phyloP scores from a whole-genome alignment of 1,284 basidiomycete genomes.

The Heterobasidion parviporum region DNA sequence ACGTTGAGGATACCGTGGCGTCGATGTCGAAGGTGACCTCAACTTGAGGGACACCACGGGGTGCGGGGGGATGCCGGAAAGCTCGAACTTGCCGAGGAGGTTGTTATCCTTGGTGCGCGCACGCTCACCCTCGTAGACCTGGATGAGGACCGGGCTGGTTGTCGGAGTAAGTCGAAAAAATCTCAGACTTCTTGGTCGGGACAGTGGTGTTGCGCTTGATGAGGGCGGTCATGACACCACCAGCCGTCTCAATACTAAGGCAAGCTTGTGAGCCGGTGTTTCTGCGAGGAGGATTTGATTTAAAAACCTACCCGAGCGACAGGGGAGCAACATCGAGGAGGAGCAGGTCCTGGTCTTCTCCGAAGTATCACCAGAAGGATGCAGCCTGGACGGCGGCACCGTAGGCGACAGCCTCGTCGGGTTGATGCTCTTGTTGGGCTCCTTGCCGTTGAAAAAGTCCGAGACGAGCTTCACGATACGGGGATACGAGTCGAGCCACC shows the following conservation, averaged over 20 bases:
- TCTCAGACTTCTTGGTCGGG: slow-evolving; percentile 98
- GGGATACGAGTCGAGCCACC: slow-evolving; percentile 99
- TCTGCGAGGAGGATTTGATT: neutral
- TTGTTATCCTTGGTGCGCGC: slow-evolving; percentile 99
- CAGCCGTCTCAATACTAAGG: slow-evolving; percentile 88
- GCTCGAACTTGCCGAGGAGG: slow-evolving; percentile 98
- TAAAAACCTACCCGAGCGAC: slow-evolving; percentile 58
- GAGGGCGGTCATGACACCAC: slow-evolving; percentile 97
- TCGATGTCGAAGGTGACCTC: slow-evolving; percentile 99
- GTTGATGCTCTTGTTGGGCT: slow-evolving; percentile 97
- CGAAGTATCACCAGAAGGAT: slow-evolving; percentile 96
- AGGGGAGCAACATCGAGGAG: slow-evolving; percentile 96
- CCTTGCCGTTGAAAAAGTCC: slow-evolving; percentile 98
- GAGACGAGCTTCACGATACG: slow-evolving; percentile 95
- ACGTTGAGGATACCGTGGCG: slow-evolving; percentile 97
- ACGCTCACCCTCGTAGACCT: slow-evolving; percentile 99
- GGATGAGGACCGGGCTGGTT: slow-evolving; percentile 99
- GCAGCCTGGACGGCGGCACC: slow-evolving; percentile 99
- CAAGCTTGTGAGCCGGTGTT: neutral
- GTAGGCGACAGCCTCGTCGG: slow-evolving; percentile 99
- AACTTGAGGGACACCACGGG: slow-evolving; percentile 96
- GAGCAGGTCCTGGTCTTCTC: slow-evolving; percentile 96
- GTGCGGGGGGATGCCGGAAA: slow-evolving; percentile 97
- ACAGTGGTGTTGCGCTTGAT: slow-evolving; percentile 99
- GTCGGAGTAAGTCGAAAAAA: slow-evolving; percentile 98